Base-by-base conservation (phyloP, 2,329 filamentous ascomycete genomes). In the Penicillium sp. region DNA sequence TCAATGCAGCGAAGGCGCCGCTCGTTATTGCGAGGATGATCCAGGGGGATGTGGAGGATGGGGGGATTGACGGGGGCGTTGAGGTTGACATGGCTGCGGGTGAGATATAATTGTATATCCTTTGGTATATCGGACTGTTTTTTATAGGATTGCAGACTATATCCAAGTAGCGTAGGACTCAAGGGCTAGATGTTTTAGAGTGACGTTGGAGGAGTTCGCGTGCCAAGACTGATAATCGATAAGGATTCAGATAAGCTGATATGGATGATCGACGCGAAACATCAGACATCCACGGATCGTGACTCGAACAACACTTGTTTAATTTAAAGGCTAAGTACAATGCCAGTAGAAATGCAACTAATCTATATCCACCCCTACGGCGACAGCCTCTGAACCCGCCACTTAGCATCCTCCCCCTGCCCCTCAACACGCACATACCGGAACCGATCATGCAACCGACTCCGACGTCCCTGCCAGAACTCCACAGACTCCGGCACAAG, bases 401-500 rank as follows among this genome's bases (percentile, higher is more conserved):
- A 78, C 55, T 65, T 72, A 27, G 65, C 65, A 43, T 57, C 64
- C n/a, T 67, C 66, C 13, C 65, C 66, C 67, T 90, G 85, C 66
- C 91, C 82, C 65, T 94, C 76, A 49, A 84, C 81, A 72, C 84
- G 86, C 55, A 86, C 85, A 76, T 97, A 97, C 60, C 87, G 83
- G 73, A 99, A 97, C 25, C 94, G 88, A 80, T 99, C 94, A 77
- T 99, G 94, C 74, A 99, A 77, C 58, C 94, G 83, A 76, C 88
- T 96, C 71, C 91, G 84, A 67, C 94, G 84, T 3, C 94, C 94
- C 80, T 97, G 92, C 85, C 94, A 99, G 73, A 99, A 99, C 82
- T 99, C 94, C 48, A 99, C 83, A 66, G 86, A 84, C 70, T 92
- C 89, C 0, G 94, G 93, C 62, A 92, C 82, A 59, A 99, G 84